These are phyloP conservation scores for Sporisorium sorghi DNA, from an alignment of 1,284 basidiomycete genomes.

Conservation along the genomic window DNA sequence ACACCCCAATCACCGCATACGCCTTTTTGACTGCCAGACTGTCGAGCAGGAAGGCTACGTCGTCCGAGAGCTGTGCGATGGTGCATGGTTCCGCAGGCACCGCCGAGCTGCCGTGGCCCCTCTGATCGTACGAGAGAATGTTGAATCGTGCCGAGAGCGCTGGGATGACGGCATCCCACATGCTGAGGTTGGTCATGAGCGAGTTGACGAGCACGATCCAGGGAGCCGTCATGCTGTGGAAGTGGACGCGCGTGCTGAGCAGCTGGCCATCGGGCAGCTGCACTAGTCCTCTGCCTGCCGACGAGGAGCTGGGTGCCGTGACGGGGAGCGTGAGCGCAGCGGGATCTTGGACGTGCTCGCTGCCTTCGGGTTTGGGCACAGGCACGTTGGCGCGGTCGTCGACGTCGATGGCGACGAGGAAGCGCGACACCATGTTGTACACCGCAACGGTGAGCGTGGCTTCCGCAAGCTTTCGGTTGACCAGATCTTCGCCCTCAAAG, in stretches of 20 bases:
- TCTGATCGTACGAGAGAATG: constrained; percentile 71
- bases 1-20: constrained; percentile 70
- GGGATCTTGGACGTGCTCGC: constrained; percentile 47
- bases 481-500: constrained; percentile 41
- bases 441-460: constrained; percentile 70
- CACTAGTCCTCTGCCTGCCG: constrained; percentile 49
- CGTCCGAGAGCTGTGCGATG: constrained; percentile 69
- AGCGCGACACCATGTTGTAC: constrained; percentile 72
- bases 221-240: constrained; percentile 56
- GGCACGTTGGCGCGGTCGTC: constrained; percentile 67
- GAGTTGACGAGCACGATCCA: constrained; percentile 71
- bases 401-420: constrained; percentile 71
- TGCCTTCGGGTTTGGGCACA: constrained; percentile 64
- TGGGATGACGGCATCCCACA: constrained; percentile 70
- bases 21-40: constrained; percentile 64
- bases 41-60: constrained; percentile 69
- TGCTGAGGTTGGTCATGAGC: constrained; percentile 70
- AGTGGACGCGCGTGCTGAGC: constrained; percentile 56
- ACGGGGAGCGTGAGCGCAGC: constrained; percentile 13
- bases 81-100: constrained; percentile 68
- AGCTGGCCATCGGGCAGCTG: constrained; percentile 54
- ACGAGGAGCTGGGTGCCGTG: constrained; percentile 53
- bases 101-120: constrained; percentile 69
- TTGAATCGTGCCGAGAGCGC: constrained; percentile 68
- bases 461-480: constrained; percentile 68